phyloP scores from a whole-genome alignment of 1,284 basidiomycete genomes.

The Cerioporus squamosus region DNA sequence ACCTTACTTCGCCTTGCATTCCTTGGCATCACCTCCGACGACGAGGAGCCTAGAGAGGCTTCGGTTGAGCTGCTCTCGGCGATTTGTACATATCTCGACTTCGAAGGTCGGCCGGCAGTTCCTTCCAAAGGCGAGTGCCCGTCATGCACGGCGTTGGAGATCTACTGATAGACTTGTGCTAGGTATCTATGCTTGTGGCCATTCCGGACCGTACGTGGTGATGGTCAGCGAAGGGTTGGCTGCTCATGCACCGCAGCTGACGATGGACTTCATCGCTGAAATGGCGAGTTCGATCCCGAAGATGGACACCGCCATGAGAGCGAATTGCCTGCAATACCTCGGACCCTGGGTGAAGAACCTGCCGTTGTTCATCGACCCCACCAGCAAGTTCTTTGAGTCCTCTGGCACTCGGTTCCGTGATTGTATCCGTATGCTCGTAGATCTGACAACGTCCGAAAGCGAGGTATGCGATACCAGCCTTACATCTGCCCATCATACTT shows the following conservation, averaged over 20 bases:
- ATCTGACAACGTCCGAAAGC: constrained; percentile 71
- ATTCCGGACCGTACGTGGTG: constrained; percentile 65
- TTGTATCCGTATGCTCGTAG: constrained; percentile 76
- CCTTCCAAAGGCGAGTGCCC: constrained; percentile 64
- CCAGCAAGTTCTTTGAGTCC: constrained; percentile 64
- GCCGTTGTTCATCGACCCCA: constrained; percentile 71
- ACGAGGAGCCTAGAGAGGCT: constrained; percentile 76
- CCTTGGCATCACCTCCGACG: constrained; percentile 72
- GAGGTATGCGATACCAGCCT: constrained; percentile 49
- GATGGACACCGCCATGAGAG: constrained; percentile 54
- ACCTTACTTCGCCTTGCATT: constrained; percentile 84
- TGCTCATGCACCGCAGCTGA: constrained; percentile 75
- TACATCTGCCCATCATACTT: constrained; percentile 11
- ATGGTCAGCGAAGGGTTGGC: constrained; percentile 77
- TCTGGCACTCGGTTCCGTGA: constrained; percentile 77
- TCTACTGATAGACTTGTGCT: not conserved
- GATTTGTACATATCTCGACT: constrained; percentile 79
- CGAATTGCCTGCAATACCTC: constrained; percentile 80
- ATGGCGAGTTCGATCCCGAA: constrained; percentile 72
- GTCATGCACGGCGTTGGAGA: constrained; percentile 14
- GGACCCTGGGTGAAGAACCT: constrained; percentile 88
- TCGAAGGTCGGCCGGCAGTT: constrained; percentile 71
- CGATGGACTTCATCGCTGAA: constrained; percentile 86
- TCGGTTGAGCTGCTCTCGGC: constrained; percentile 82
- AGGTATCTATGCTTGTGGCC: constrained; percentile 79